phyloP scores from a whole-genome alignment of 2,329 filamentous ascomycete genomes.

The Alternaria conjuncta region DNA sequence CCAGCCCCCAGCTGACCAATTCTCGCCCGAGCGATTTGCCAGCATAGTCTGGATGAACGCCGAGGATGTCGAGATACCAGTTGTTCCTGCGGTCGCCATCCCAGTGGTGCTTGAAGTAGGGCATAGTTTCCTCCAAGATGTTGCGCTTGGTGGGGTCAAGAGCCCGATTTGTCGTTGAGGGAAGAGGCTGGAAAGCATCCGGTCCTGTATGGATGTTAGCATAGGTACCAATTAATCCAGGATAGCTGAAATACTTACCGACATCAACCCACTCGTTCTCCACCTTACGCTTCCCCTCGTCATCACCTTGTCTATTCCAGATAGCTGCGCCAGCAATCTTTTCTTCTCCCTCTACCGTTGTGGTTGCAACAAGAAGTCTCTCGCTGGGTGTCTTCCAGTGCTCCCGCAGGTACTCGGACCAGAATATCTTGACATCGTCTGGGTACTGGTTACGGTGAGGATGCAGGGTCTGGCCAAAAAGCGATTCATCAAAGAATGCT shows the following conservation, averaged over 20 bases:
- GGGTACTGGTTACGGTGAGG: slow-evolving; percentile 34
- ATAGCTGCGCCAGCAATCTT: slow-evolving; percentile 24
- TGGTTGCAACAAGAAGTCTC: slow-evolving; percentile 18
- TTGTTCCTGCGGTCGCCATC: slow-evolving; percentile 34
- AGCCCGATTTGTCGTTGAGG: slow-evolving; percentile 26
- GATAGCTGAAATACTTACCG: slow-evolving; percentile 5
- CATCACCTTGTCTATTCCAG: slow-evolving; percentile 33
- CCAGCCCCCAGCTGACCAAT: slow-evolving; percentile 53
- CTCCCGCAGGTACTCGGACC: slow-evolving; percentile 23
- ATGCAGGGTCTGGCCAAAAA: slow-evolving; percentile 37
- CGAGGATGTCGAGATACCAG: slow-evolving; percentile 50
- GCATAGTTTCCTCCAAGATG: slow-evolving; percentile 15
- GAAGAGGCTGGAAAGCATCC: slow-evolving; percentile 9
- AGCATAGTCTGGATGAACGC: slow-evolving; percentile 51
- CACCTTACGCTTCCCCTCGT: slow-evolving; percentile 18
- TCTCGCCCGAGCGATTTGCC: slow-evolving; percentile 45
- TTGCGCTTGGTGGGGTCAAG: slow-evolving; percentile 22
- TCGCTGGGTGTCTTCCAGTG: slow-evolving; percentile 21
- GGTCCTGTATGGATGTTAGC: not conserved
- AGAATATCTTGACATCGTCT: slow-evolving; percentile 31
- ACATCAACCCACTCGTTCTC: slow-evolving; percentile 19
- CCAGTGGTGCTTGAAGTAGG: slow-evolving; percentile 30
- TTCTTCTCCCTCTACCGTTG: slow-evolving; percentile 9
- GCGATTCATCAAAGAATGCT: slow-evolving; percentile 41
- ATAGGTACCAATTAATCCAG: not conserved